A percentile compares a stretch with the other conserved stretches of the same genome.
These are phyloP conservation scores for Eurotiales sp. DNA, from an alignment of 2,329 filamentous ascomycete genomes.

Conservation along the genomic window DNA sequence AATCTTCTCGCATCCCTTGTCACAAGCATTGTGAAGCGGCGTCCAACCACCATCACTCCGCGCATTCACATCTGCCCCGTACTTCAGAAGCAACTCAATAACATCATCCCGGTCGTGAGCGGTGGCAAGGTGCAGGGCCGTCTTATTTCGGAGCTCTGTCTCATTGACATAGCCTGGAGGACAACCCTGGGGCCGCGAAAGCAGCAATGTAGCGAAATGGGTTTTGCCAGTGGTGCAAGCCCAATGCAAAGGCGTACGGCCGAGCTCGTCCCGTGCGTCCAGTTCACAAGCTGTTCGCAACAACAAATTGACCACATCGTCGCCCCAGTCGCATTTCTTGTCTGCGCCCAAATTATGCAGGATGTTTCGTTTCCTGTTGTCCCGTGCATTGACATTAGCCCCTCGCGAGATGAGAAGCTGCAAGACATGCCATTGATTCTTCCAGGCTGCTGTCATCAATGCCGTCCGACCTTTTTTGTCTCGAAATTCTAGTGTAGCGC, in stretches of 20 bases:
- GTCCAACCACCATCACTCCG: constrained; percentile 51
- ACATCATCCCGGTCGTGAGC: constrained; percentile 40
- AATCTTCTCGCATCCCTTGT: constrained; percentile 45
- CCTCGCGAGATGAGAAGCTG: constrained; percentile 34
- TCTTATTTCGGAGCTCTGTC: constrained; percentile 40
- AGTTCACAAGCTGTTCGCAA: constrained; percentile 38
- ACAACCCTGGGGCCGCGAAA: constrained; percentile 31
- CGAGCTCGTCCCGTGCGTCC: constrained; percentile 44
- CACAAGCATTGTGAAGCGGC: constrained; percentile 52
- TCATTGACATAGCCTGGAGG: constrained; percentile 39
- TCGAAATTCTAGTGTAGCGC: constrained; percentile 27
- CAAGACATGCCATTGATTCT: constrained; percentile 38
- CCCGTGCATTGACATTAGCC: constrained; percentile 33
- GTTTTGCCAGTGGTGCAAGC: constrained; percentile 56
- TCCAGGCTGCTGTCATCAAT: constrained; percentile 44
- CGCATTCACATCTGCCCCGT: constrained; percentile 46
- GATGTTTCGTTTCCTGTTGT: constrained; percentile 28
- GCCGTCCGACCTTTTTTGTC: constrained; percentile 47
- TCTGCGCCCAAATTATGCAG: constrained; percentile 45
- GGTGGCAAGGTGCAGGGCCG: constrained; percentile 49
- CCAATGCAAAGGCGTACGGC: constrained; percentile 56
- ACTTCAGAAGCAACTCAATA: constrained; percentile 39
- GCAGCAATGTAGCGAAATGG: constrained; percentile 47
- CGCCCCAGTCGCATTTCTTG: constrained; percentile 46
- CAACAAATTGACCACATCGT: constrained; percentile 42